phyloP scores from a whole-genome alignment of 2,329 filamentous ascomycete genomes.

The Knufia fluminis region DNA sequence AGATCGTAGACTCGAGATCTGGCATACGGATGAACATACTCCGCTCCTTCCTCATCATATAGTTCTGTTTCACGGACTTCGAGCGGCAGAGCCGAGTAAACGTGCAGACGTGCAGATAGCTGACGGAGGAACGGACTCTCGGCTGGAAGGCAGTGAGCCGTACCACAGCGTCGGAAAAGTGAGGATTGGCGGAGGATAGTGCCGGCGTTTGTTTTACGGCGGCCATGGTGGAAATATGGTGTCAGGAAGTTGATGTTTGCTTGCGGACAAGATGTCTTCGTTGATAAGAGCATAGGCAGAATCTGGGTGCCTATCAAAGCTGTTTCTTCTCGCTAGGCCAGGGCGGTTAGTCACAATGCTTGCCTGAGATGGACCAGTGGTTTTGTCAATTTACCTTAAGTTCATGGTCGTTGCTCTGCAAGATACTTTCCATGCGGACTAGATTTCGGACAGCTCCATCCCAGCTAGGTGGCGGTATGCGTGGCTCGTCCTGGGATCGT shows the following conservation, averaged over 20 bases:
- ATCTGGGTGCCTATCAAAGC: constrained; percentile 5
- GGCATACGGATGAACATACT: constrained; percentile 49
- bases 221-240: constrained; percentile 30
- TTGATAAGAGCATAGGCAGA: constrained; percentile 6
- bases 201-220: constrained; percentile 41
- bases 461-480: neutral
- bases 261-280: neutral
- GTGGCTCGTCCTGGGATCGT: constrained; percentile 2
- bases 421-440: constrained; percentile 36
- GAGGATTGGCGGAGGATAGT: constrained; percentile 57
- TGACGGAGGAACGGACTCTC: constrained; percentile 44
- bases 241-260: constrained; percentile 32
- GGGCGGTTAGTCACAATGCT: neutral
- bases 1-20: constrained; percentile 65
- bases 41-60: constrained; percentile 12
- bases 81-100: constrained; percentile 56
- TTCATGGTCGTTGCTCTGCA: constrained; percentile 33
- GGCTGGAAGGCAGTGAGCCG: constrained; percentile 31
- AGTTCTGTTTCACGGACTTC: constrained; percentile 22
- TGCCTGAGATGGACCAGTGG: neutral
- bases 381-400: constrained; percentile 28
- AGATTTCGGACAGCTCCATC: constrained; percentile 24
- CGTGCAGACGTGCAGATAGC: constrained; percentile 61
- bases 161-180: constrained; percentile 51
- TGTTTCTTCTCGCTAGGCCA: neutral